Conservation (phyloP, 176 grass and related monocot genomes). For the Tillandsia fasciculata region DNA sequence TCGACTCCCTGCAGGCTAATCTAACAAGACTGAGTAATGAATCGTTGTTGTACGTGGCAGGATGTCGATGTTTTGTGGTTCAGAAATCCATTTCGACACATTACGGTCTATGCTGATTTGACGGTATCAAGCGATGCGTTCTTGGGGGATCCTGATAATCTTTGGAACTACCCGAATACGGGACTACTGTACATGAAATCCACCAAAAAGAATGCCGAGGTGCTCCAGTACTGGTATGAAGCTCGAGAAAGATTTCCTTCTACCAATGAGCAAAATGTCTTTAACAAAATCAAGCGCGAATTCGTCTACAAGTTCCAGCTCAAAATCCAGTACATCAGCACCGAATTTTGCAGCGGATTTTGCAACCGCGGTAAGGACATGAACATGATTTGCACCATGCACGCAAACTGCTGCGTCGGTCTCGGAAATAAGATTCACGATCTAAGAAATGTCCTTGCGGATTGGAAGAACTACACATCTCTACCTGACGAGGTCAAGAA, state of each 20-base stretch:
- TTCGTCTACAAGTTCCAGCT: not conserved
- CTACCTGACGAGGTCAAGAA: not conserved
- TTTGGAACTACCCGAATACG: not conserved
- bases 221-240: not conserved
- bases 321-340: constrained; percentile 1
- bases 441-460: not conserved
- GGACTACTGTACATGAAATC: not conserved
- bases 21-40: not conserved
- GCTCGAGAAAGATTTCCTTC: not conserved
- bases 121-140: not conserved
- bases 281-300: not conserved
- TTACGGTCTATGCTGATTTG: constrained; percentile 9
- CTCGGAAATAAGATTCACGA: not conserved
- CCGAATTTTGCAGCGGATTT: not conserved
- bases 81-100: constrained; percentile 24
- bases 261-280: not conserved
- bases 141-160: not conserved
- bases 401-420: not conserved
- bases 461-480: not conserved
- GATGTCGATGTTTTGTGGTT: constrained; percentile 54
- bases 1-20: not conserved
- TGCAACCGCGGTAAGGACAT: not conserved
- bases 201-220: not conserved
- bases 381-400: constrained; percentile 6
- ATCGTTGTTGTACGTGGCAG: constrained; percentile 3